Base-by-base conservation (phyloP, 2,329 filamentous ascomycete species). In the Ramularia collo-cygni region DNA sequence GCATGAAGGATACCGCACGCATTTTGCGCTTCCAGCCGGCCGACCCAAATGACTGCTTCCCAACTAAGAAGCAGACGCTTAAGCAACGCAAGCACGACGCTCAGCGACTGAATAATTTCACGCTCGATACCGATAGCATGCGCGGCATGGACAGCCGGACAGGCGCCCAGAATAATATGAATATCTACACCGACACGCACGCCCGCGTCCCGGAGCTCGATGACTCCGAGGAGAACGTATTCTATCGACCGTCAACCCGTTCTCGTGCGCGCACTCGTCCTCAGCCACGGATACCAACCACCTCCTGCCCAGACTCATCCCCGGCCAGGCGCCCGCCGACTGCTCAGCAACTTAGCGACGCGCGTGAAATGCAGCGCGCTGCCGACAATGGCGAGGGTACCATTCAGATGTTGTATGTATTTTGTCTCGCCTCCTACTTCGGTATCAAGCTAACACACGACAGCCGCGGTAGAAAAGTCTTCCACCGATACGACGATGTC, bases 401-500 rank as follows among this genome's bases (percentile, higher is more conserved):
- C 57, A 68, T 88, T 46, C 86, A 80, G 54, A 74, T 80, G 9
- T 90, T 90, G 83, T 88, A 72, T 74, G 83, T 80, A 50, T 14
- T 8, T 18, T 31, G 16, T 19, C 30, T n/a, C 17, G 27, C 43
- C 36, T 41, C 40, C 8, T 19, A 15, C 9, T 28, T 12, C 38
- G 28, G 32, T 21, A 33, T 21, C 35, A 39, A 55, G 62, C 38
- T 46, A 37, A 60, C 62, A 47, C 21, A 17, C 17, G 28, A 35
- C 46, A 88, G 83, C 70, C 85, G 85, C 54, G 85, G 85, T 59
- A 86, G 83, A 69, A 85, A 79, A 59, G 70, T 85, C 41, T 87
- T 86, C 66, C 79, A 80, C 61, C 83, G 80, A 56, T 86, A 82
- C 51, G 62, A 64, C 31, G 60, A 58, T 16, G 54, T 62, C 7